Evolutionary conservation across 108 stramenopile species (phyloP).

Genomic region (Cyclotella distinguenda): DNA sequence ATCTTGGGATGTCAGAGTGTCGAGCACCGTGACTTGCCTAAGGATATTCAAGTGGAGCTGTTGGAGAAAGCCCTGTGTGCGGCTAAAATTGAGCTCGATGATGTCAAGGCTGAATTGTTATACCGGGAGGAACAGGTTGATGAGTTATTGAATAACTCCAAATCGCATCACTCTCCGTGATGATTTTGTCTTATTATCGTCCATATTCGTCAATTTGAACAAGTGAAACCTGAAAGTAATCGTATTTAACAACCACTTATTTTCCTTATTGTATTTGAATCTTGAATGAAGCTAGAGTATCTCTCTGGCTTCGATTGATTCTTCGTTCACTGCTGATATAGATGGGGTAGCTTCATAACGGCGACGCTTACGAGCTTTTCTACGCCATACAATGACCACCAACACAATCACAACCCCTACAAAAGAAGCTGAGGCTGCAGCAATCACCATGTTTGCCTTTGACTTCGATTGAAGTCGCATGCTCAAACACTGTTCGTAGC

Average conservation of each 20-base stretch:
- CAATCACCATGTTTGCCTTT: not conserved
- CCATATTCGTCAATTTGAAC: too few relatives aligned
- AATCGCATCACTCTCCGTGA: not conserved
- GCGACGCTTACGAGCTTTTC: slow-evolving; percentile 5
- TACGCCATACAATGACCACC: slow-evolving; percentile 5
- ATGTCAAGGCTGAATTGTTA: slow-evolving; percentile 47
- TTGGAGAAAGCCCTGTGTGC: slow-evolving; percentile 50
- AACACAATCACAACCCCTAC: slow-evolving; percentile 10
- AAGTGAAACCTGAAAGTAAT: too few relatives aligned
- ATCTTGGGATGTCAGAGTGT: slow-evolving; percentile 42
- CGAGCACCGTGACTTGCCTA: slow-evolving; percentile 47
- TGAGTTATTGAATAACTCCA: slow-evolving; percentile 3
- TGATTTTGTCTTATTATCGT: not conserved
- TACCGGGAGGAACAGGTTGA: slow-evolving; percentile 35
- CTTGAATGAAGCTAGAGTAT: not conserved
- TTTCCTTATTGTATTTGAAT: not conserved
- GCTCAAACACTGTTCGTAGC: slow-evolving; percentile 26
- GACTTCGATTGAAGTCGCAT: not conserved
- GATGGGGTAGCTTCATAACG: slow-evolving; percentile 18
- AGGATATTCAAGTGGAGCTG: slow-evolving; percentile 41
- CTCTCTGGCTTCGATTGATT: not conserved
- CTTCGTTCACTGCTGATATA: not conserved
- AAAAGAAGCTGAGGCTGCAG: slow-evolving; percentile 2
- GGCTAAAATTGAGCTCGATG: slow-evolving; percentile 50
- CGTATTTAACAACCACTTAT: not conserved